Conservation (phyloP, 2,329 filamentous ascomycete genomes). For the Neofusicoccum ribis region DNA sequence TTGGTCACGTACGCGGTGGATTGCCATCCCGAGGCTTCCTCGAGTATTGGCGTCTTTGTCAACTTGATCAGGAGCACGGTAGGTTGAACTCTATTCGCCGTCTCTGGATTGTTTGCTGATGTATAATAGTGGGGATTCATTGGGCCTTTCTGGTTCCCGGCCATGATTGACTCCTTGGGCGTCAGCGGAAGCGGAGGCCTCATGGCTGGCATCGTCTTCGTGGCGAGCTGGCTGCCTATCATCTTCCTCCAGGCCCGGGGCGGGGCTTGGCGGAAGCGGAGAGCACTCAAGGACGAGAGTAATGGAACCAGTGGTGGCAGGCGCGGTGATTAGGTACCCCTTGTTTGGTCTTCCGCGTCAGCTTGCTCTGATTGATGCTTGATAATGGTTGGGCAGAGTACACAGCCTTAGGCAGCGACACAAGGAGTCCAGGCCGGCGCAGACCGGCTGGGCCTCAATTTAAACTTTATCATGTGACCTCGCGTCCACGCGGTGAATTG, state of each 20-base stretch:
- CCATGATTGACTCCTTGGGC: constrained; percentile 40
- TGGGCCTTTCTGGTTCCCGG: constrained; percentile 44
- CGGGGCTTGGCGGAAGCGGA: constrained; percentile 5
- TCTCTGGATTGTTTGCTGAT: not conserved
- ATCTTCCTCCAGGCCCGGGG: constrained; percentile 24
- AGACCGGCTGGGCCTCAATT: not conserved
- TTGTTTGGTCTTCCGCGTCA: not conserved
- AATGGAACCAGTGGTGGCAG: not conserved
- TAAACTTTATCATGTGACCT: not conserved
- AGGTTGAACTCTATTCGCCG: not conserved
- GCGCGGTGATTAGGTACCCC: constrained; percentile 9
- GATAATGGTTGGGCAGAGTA: not conserved
- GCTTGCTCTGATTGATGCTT: not conserved
- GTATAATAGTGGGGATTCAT: constrained; percentile 39
- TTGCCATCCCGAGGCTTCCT: constrained; percentile 54
- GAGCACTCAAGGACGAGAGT: constrained; percentile 6
- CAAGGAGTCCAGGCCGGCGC: not conserved
- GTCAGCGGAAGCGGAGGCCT: constrained; percentile 39
- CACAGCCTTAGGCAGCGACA: not conserved
- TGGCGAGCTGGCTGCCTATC: constrained; percentile 28
- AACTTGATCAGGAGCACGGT: constrained; percentile 54
- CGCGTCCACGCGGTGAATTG: not conserved
- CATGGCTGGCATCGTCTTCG: constrained; percentile 33
- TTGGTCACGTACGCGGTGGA: constrained; percentile 63
- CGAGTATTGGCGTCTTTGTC: constrained; percentile 59